phyloP scores from a whole-genome alignment of 1,139 yeast species.

The Kodamaea derodonti region DNA sequence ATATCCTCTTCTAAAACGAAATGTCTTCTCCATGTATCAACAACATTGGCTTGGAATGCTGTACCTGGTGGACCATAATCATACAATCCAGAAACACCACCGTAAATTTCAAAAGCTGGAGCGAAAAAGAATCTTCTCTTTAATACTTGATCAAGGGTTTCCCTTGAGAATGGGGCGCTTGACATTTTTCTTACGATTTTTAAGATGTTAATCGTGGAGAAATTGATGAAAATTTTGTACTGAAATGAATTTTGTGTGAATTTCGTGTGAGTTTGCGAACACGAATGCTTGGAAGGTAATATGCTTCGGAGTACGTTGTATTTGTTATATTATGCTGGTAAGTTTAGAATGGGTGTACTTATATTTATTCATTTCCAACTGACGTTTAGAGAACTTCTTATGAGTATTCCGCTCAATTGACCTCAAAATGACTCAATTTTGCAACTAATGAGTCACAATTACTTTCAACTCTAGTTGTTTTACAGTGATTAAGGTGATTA shows the following conservation, averaged over 20 bases:
- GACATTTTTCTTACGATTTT: conserved; percentile 17
- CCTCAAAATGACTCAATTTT: no score
- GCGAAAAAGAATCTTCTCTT: conserved; percentile 97
- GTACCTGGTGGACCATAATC: conserved; percentile 99
- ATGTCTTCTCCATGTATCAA: conserved; percentile 97
- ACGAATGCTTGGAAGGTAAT: no score
- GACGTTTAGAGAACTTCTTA: no score
- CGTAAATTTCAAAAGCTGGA: conserved; percentile 95
- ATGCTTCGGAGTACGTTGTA: no score
- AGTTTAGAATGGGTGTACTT: no score
- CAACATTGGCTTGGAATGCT: conserved; percentile 92
- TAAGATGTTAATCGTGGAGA: neutral
- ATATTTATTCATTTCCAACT: no score
- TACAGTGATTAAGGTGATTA: no score
- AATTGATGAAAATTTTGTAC: neutral
- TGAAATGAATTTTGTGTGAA: neutral
- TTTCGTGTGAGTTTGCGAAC: no score
- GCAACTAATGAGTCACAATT: no score
- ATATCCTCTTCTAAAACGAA: conserved; percentile 96
- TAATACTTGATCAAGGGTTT: conserved; percentile 80
- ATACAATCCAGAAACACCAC: conserved; percentile 96
- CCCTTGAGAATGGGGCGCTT: conserved; percentile 64
- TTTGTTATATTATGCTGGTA: no score
- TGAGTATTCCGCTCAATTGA: no score
- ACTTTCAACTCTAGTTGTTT: no score